Base-by-base conservation (phyloP, 2,329 filamentous ascomycete species). In the Talaromyces sp. region DNA sequence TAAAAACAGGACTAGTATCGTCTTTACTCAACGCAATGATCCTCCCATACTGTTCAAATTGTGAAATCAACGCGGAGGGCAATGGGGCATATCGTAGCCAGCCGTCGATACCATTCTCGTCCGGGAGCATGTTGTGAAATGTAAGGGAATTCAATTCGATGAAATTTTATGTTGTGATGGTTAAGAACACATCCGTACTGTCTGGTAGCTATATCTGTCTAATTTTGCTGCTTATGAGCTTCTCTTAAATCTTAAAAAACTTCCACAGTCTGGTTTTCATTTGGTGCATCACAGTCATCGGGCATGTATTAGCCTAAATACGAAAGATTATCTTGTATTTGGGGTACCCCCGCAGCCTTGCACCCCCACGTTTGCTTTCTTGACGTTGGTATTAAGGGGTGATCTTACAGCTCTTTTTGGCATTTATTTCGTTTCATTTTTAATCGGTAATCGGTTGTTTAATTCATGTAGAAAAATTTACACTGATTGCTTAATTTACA, bases 81-180 rank as follows among this genome's bases (percentile, higher is more conserved):
- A 88, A 71, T 9, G 82, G 80, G 37, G 87, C 87, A 72, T 90
- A 90, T 58, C 88, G 83, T 63, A 90, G 75, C 88, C 88, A 90
- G 57, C 80, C 88, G 64, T 83, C 78, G 27, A 87, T 75, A 11
- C 88, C 88, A 70, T 85, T 83, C 70, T 90, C 88, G 27, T 57
- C 41, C 3, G 61, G 52, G 49, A 35, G 31, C 61, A 63, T 63
- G 3, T 37, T 49, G 25, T 2, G 39, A 19, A 35, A 56, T n/a
- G 13, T 27, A 35, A 27, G 33, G 11, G 9, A 15, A 39, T 8
- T 3, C 9, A 49, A 25, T 39, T 27, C 13, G 17, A 50, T n/a
- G 9, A 11, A 25, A 4, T 37, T 33, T 15, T 31, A 9, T n/a
- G 15, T 37, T 56, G 17, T 19, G 22, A 9, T 8, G 19, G 10